Evolutionary conservation across 2,329 filamentous ascomycete genomes (phyloP), one percentile per base, ranked within the genome.

Genomic region (Colletotrichum musae): DNA sequence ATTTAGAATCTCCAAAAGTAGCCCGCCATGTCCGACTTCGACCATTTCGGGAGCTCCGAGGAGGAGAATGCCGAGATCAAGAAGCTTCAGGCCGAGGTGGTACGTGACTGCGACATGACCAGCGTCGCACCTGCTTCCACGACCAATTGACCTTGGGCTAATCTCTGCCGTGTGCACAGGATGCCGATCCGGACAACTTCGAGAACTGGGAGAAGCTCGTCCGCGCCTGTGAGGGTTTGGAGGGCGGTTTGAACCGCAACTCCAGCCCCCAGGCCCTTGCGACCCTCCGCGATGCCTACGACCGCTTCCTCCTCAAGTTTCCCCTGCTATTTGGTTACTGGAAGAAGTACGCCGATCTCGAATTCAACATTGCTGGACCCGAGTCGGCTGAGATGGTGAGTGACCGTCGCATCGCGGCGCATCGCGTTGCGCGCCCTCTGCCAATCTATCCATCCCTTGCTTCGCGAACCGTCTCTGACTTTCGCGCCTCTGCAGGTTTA

Each of bases 301-400:
- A 99, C 80, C 90, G 93, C 56, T 97, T 99, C 78, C 91, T 99
- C 24, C 89, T 93, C 70, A 98, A 97, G 78, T 99, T 98, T 73
- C 96, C 96, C 3, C 88, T 98, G 12, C 89, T 98, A 47, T 99
- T 98, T 77, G 96, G 95, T 60, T 99, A 98, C 84, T 99, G 96
- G 96, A 98, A 98, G 85, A 98, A 98, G 80, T 99, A 98, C 87
- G 96, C 96, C 77, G 95, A 98, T 77, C 87, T 97, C 72, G 96
- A 99, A 78, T 99, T 99, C 83, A 94, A 94, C 58, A 97, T 99
- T 73, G 94, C 94, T 5, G 96, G 96, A 18, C 97, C 96, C 5
- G 96, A 99, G 84, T 95, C 95, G 51, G 96, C 96, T 62, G 96
- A 98, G 81, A 97, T 98, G 93, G 94, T 97, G 80, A 77, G 88